phyloP scores from a whole-genome alignment of 306 rosid species.

The Erythrophleum fordii region DNA sequence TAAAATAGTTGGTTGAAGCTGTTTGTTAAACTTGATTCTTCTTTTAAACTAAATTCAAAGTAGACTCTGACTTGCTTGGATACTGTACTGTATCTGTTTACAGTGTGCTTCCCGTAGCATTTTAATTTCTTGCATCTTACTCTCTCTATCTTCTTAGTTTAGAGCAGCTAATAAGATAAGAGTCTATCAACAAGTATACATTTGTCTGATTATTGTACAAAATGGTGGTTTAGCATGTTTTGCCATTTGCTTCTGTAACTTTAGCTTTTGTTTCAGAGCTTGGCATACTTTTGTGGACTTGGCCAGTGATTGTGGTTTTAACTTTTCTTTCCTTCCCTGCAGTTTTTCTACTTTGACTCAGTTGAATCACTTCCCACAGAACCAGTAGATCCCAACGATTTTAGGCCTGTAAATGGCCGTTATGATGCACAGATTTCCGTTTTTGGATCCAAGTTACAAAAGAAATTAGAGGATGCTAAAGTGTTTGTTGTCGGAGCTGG shows the following conservation, averaged over 20 bases:
- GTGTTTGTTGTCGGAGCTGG: slow-evolving; percentile 96
- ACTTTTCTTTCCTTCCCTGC: slow-evolving; percentile 42
- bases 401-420: slow-evolving; percentile 80
- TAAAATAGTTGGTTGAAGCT: not conserved
- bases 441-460: slow-evolving; percentile 88
- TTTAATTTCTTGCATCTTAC: not conserved
- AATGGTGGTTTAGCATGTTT: slow-evolving; percentile 3
- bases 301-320: slow-evolving; percentile 31
- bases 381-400: slow-evolving; percentile 74
- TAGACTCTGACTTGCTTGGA: slow-evolving; percentile 1
- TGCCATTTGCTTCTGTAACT: not conserved
- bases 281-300: not conserved
- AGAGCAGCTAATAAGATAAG: not conserved
- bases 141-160: not conserved
- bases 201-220: not conserved
- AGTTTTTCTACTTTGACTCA: slow-evolving; percentile 97
- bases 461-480: slow-evolving; percentile 82
- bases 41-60: slow-evolving; percentile 6
- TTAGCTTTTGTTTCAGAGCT: not conserved
- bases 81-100: not conserved
- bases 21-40: not conserved
- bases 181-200: not conserved
- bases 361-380: slow-evolving; percentile 94
- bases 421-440: slow-evolving; percentile 99
- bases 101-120: not conserved